A percentile compares a stretch with the other conserved stretches of the same genome.
Conservation (phyloP, 257 asterid genomes). For the Handroanthus guayacan region DNA sequence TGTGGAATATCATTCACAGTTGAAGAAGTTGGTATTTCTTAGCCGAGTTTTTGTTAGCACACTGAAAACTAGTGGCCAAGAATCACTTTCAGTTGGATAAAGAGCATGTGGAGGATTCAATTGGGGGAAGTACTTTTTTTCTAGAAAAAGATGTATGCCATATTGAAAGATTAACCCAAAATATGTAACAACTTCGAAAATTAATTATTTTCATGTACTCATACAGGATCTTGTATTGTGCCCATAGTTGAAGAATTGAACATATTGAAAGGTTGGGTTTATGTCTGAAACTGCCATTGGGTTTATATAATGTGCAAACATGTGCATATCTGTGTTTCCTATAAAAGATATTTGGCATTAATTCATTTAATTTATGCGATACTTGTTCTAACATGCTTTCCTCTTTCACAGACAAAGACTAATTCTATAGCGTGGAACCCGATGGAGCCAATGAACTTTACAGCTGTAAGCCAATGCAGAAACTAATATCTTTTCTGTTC, state of each 20-base stretch:
- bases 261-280: background rate
- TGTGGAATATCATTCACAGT: background rate
- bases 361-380: background rate
- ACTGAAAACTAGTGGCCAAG: background rate
- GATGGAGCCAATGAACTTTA: slow-evolving; percentile 98
- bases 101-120: background rate
- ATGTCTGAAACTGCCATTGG: slow-evolving; percentile 21
- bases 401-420: slow-evolving; percentile 71
- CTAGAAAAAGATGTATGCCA: background rate
- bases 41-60: background rate
- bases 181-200: background rate
- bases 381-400: slow-evolving; percentile 32
- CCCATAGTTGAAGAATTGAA: background rate
- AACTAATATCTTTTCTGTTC: slow-evolving; percentile 8
- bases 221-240: slow-evolving; percentile 24
- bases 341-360: background rate
- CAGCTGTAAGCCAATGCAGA: slow-evolving; percentile 72
- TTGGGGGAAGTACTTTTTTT: background rate
- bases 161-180: background rate
- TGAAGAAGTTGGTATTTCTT: background rate
- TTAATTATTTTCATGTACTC: background rate
- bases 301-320: background rate
- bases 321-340: slow-evolving; percentile 12
- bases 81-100: background rate
- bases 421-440: slow-evolving; percentile 97